Evolutionary conservation across 768 basidiomycete species (phyloP).

Genomic region (Auricularia sp.): DNA sequence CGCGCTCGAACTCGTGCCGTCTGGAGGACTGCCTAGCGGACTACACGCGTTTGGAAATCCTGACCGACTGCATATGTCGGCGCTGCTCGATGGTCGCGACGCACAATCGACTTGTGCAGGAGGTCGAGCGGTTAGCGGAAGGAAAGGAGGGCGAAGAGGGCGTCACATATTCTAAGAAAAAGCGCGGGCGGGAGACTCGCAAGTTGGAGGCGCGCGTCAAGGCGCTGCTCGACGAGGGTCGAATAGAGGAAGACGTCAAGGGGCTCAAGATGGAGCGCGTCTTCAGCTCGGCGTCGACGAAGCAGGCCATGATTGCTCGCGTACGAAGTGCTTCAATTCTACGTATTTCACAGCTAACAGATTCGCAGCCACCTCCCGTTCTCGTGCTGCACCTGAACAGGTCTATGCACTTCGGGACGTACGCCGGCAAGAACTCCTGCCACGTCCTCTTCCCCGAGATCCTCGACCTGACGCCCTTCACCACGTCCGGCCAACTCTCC

Average conservation of each 20-base stretch:
- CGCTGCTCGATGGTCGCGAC: slow-evolving; percentile 83
- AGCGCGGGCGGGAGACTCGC: slow-evolving; percentile 59
- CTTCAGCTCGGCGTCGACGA: slow-evolving; percentile 64
- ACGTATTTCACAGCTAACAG: no score
- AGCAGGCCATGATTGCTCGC: slow-evolving; percentile 86
- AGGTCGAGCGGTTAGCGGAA: slow-evolving; percentile 48
- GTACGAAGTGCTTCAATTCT: no score
- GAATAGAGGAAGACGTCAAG: slow-evolving; percentile 77
- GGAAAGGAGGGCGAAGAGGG: slow-evolving; percentile 24
- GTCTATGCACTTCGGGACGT: slow-evolving; percentile 66
- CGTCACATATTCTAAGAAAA: slow-evolving; percentile 63
- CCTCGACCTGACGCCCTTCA: slow-evolving; percentile 83
- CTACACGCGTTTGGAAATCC: slow-evolving; percentile 78
- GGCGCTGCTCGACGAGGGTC: slow-evolving; percentile 55
- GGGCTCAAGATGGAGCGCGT: slow-evolving; percentile 75
- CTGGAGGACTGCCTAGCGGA: slow-evolving; percentile 80
- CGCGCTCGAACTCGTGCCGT: slow-evolving; percentile 55
- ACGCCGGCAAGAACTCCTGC: slow-evolving; percentile 76
- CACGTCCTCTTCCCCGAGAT: slow-evolving; percentile 75
- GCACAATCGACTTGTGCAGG: slow-evolving; percentile 48
- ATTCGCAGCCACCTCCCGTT: slow-evolving; percentile 55
- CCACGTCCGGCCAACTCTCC: slow-evolving; percentile 70
- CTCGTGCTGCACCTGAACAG: slow-evolving; percentile 88
- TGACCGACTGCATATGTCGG: slow-evolving; percentile 89
- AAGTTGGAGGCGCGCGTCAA: slow-evolving; percentile 53